Base-by-base conservation (phyloP, 2,329 filamentous ascomycete species). In the Aspergillus sp. region DNA sequence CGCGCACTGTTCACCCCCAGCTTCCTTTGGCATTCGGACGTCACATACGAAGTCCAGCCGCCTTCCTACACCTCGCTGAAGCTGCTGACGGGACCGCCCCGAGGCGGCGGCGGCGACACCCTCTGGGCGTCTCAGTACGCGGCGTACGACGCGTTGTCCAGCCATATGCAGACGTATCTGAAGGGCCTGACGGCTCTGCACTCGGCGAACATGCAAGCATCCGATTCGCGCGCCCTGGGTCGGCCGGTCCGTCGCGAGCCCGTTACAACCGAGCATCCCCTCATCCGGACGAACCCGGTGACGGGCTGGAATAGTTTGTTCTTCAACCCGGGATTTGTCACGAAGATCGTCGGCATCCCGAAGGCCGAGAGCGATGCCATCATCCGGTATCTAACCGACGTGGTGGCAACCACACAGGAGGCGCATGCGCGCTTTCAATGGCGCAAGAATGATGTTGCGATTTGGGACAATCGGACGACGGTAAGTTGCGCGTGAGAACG, bases 341-440 rank as follows among this genome's bases (percentile, higher is more conserved):
- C 76, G 7, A 77, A 78, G 55, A 83, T 84, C 45, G 75, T 82
- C n/a, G 82, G 81, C 2, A 73, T 84, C 2, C 81, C 82, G 2
- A 81, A 82, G 58, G 76, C 75, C 0, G 81, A 83, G 66, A 77
- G 73, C 31, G 78, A 83, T 57, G 69, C 74, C 40, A 80, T 82
- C 56, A 74, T 83, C 54, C 62, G 66, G 2, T 76, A 78, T 44
- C 71, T 85, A 31, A 82, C 81, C 31, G 78, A 82, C 60, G 71
- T 84, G 20, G 75, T 84, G 5, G 69, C 78, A 2, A 81, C 80
- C 1, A 83, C 78, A 5, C 86, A 87, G 40, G 88, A 91, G 67
- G 76, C 87, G 54, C 87, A 90, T 61, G 86, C 82, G 5, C 79
- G 87, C 16, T 84, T 87, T 63, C 78, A 81, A 58, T 88, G 86